Conservation (phyloP, 1,284 basidiomycete species). For the Singerocomus inundabilis region DNA sequence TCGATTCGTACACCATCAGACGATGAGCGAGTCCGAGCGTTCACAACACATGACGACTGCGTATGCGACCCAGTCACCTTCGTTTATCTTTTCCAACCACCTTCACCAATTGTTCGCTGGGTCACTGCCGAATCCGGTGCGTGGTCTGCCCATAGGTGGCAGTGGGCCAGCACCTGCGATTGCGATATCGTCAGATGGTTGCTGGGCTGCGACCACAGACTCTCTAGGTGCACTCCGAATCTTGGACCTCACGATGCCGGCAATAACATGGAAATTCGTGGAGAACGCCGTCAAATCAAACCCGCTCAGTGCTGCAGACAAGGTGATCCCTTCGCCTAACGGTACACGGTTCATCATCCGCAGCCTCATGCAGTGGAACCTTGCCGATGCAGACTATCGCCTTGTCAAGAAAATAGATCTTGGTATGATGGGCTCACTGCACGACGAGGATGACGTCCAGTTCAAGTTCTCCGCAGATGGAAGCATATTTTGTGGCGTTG, state of each 20-base stretch:
- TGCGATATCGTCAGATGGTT: conserved; percentile 20
- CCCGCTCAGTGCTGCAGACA: not conserved
- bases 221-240: conserved; percentile 13
- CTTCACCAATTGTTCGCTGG: not conserved
- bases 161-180: not conserved
- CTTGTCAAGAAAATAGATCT: conserved; percentile 14
- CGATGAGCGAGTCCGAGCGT: not conserved
- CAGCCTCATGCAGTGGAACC: not conserved
- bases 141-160: not conserved
- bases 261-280: conserved; percentile 5
- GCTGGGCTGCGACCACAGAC: conserved; percentile 11
- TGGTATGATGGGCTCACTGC: not conserved
- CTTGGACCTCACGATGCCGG: conserved; percentile 9
- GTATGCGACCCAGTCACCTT: conserved; percentile 4
- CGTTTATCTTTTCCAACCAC: conserved; percentile 11
- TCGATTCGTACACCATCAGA: not conserved
- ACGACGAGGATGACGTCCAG: not conserved
- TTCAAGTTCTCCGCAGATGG: conserved; percentile 21
- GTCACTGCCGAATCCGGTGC: not conserved
- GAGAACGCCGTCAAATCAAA: not conserved
- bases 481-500: conserved; percentile 6
- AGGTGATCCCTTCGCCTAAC: conserved; percentile 2
- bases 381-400: conserved; percentile 10
- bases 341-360: conserved; percentile 17
- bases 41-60: not conserved